Evolutionary conservation across 2,329 filamentous ascomycete genomes (phyloP).

Genomic region (Dactylonectria macrodidyma): DNA sequence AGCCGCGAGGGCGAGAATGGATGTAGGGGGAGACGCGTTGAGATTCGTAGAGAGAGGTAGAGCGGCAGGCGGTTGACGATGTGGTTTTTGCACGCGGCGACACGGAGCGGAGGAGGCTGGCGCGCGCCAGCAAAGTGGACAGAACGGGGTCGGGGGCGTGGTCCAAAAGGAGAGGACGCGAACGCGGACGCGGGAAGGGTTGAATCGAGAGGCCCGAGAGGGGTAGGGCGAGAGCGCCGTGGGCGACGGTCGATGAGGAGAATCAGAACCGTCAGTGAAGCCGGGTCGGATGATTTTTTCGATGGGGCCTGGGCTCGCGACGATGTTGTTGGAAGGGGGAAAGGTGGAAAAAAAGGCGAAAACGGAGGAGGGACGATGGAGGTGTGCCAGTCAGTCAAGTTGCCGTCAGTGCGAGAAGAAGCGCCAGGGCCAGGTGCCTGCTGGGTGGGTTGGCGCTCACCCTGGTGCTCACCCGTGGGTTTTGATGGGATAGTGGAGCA

Average conservation of each 20-base stretch:
- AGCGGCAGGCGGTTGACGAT: constrained; percentile 25
- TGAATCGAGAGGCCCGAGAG: constrained; percentile 27
- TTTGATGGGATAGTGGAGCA: constrained; percentile 15
- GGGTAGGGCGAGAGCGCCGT: constrained; percentile 22
- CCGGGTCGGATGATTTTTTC: constrained; percentile 36
- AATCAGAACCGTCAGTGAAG: constrained; percentile 22
- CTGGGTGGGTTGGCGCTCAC: constrained; percentile 11
- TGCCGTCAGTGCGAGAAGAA: constrained; percentile 10
- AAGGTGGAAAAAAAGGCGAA: constrained; percentile 46
- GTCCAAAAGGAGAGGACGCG: constrained; percentile 43
- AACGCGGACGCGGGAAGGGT: constrained; percentile 27
- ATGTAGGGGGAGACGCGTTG: constrained; percentile 14
- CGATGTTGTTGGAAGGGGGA: constrained; percentile 49
- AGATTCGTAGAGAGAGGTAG: constrained; percentile 7
- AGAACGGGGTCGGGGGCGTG: constrained; percentile 39
- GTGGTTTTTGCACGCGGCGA: constrained; percentile 28
- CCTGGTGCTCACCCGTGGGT: constrained; percentile 3
- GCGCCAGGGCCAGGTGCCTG: constrained; percentile 17
- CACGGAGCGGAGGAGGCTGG: constrained; percentile 33
- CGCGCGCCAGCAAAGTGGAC: constrained; percentile 35
- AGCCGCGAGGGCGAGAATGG: constrained; percentile 30
- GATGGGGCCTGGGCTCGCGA: constrained; percentile 38
- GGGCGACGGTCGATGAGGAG: constrained; percentile 20
- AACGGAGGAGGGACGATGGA: constrained; percentile 47
- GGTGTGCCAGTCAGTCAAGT: constrained; percentile 30